Base-by-base conservation (phyloP, 495 filamentous ascomycete species). In the Neurospora africana region DNA sequence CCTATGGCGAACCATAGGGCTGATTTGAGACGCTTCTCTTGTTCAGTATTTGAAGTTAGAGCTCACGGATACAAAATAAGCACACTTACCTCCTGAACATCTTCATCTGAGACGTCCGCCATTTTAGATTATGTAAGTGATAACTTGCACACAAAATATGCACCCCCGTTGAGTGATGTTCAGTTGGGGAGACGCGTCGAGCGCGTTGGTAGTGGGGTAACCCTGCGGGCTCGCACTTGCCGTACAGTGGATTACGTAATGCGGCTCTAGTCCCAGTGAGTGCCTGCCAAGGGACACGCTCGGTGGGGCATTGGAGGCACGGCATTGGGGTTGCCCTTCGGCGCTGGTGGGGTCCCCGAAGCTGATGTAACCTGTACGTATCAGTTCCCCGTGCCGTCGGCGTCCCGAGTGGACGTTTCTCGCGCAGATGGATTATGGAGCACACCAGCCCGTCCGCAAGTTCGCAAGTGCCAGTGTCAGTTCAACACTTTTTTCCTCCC, bases 1-100 rank as follows among this genome's bases (percentile, higher is more conserved):
- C 94, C 94, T 72, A 97, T 89, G 27, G 89, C 87, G 79, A 91
- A 92, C 94, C 94, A 98, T n/a, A 99, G 87, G 39, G 93, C 92
- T 69, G 93, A 89, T 87, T 99, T 99, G 71, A 98, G 86, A 74
- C 91, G 91, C 93, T 97, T 39, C 8, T 65, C 7, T 33, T 61
- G 23, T 1, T 61, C 15, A 61, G 27, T 2, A 30, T 33, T 6
- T 61, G 0, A 10, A 1, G 3, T 6, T 13, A 1, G 23, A 27
- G 0, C 21, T 23, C 11, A 6, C 11, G 5, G 21, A 15, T 27
- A 0, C n/a, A 35, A 38, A 37, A 33, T 5, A 17, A 38, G 13
- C 36, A 21, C 1, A 17, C 72, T 11, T 74, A 78, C 78, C 76
- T 79, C 77, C 23, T 71, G 75, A 38, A 74, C 72, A 41, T 78